A percentile compares a stretch with the other conserved stretches of the same genome.
Evolutionary conservation across 2,329 filamentous ascomycete species (phyloP).

Genomic region (Epichloe aotearoae): DNA sequence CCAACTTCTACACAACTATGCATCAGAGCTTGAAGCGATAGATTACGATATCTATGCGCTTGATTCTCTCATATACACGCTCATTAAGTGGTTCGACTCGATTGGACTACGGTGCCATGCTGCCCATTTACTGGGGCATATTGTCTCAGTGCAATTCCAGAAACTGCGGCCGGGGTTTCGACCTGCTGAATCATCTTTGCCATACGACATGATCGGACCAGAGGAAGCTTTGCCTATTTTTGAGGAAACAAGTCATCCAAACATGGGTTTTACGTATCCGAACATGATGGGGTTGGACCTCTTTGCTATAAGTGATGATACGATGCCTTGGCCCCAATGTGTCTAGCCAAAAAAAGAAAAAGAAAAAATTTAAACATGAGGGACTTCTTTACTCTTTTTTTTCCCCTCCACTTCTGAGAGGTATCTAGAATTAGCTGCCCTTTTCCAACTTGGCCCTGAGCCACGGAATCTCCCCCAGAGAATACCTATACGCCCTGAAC

Average conservation of each 20-base stretch:
- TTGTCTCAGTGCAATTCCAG: constrained; percentile 12
- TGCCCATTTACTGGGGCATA: constrained; percentile 13
- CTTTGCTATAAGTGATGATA: neutral
- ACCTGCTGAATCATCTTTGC: neutral
- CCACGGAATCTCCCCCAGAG: constrained; percentile 15
- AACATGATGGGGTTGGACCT: neutral
- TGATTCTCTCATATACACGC: constrained; percentile 8
- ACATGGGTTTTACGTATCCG: neutral
- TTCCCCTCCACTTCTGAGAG: too few species aligned
- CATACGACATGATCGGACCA: neutral
- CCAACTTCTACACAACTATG: constrained; percentile 12
- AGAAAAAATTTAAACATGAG: neutral
- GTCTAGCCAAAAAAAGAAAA: neutral
- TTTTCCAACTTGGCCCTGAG: constrained; percentile 5
- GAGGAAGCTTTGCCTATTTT: neutral
- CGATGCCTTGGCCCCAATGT: neutral
- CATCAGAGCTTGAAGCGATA: constrained; percentile 7
- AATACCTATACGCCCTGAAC: constrained; percentile 16
- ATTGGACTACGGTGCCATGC: constrained; percentile 15
- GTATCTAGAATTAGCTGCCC: too few species aligned
- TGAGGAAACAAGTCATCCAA: neutral
- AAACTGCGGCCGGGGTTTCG: constrained; percentile 5
- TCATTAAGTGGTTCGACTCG: constrained; percentile 12
- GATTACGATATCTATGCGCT: constrained; percentile 7
- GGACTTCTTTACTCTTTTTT: neutral